Evolutionary conservation across 352 stramenopile species (phyloP), one percentile per base, ranked within the genome.

Genomic region (Phytophthora constricta): DNA sequence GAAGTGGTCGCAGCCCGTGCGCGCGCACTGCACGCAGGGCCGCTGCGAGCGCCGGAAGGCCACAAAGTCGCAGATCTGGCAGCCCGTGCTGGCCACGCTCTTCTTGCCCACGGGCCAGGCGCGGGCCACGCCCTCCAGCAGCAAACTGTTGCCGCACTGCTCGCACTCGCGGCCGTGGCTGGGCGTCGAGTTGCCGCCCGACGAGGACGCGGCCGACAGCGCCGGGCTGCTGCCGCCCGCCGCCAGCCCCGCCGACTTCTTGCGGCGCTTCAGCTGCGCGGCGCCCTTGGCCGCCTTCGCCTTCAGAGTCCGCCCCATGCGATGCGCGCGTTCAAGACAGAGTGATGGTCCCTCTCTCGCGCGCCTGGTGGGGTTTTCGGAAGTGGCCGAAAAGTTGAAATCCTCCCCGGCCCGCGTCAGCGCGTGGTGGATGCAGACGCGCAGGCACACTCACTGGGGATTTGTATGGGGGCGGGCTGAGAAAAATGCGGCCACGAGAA

Each of bases 11-110:
- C 86, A 94, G 28, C 77, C 72, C 8, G 68, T 70, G 45, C 77
- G 80, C 28, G 78, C 45, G 64, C 87, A 96, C 43, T 84, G 67
- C 9, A 91, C 73, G 52, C 87, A 96, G 20, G 84, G 79, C 26
- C 87, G 75, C 57, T 87, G 80, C 7, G 83, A 70, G 58, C 90
- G 86, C 27, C 85, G 85, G 63, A 80, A 89, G 20, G 74, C 74
- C 47, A 95, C 86, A 45, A 90, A 95, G 62, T 90, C 84, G 70
- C 87, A 95, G 41, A 95, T 85, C 70, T 95, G 86, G 71, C 87
- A 95, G 23, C 77, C 77, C 17, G 74, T 82, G 17, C 74, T 74
- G 2, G 64, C 72, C 34, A 71, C 59, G 46, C 76, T 79, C 69
- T 89, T 91, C 62, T 84, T 84, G 37, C 45, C 65, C 16, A 60